Base-by-base conservation (phyloP, 2,329 filamentous ascomycete genomes). In the Cladophialophora immunda region DNA sequence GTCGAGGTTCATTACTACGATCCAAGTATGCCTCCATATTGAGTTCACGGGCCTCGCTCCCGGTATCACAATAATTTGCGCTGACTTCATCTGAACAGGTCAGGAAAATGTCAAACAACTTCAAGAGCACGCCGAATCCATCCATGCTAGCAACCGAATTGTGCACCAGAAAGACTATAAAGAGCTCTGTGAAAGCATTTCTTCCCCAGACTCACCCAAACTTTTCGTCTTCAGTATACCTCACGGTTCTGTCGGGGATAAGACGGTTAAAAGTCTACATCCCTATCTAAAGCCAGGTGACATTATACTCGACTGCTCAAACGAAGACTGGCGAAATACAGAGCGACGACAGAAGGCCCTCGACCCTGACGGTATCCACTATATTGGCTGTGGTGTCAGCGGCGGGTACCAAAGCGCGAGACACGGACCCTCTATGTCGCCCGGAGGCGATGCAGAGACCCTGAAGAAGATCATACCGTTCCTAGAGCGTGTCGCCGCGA, bases 371-470 rank as follows among this genome's bases (percentile, higher is more conserved):
- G 88, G 87, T 0, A 83, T 92, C n/a, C 81, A 82, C 45, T 92
- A 89, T 75, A 83, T 92, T 62, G 89, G 89, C 2, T 86, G 87
- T 75, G 90, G 90, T 38, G 88, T 92, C 0, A 89, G 85, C 45
- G 89, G 89, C 8, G 90, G 89, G 0, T 91, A 91, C 74, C 89
- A 91, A 73, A 86, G 87, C 55, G 89, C 89, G 1, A 81, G 88
- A 47, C 81, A 83, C 47, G 90, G 89, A 0, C 89, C 89, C 0
- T 89, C 86, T n/a, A 85, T 92, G 78, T 90, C 87, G 52, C 89
- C 88, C 2, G 86, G 88, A 4, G 89, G 88, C 5, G 85, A 88
- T 70, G 78, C 82, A 6, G 81, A 84, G 68, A 85, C 84, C 0
- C 74, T 92, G 2, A 82, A 88, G 13, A 78, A 83, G 17, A 81